phyloP scores from a whole-genome alignment of 2,329 filamentous ascomycete genomes.

The Neodidymelliopsis sp. region DNA sequence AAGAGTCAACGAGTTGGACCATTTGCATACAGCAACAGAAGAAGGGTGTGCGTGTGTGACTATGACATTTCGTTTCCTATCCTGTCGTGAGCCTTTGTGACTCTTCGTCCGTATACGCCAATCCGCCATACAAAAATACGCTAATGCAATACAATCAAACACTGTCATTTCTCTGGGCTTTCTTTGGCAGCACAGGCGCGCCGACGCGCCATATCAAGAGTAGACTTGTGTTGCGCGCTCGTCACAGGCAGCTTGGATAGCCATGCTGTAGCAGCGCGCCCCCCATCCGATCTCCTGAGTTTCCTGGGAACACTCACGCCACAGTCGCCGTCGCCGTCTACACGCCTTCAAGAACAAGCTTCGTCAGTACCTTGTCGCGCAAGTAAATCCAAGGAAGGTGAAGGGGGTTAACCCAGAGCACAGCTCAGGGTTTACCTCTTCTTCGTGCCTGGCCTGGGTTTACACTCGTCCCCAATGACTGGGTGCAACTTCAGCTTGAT shows the following conservation, averaged over 20 bases:
- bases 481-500: slow-evolving; percentile 62
- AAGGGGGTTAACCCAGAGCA: not conserved
- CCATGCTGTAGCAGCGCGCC: too few relatives aligned
- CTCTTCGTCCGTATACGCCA: slow-evolving; percentile 8
- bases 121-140: slow-evolving; percentile 12
- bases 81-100: not conserved
- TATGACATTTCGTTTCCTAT: slow-evolving; percentile 5
- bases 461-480: slow-evolving; percentile 58
- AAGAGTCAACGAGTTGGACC: too few relatives aligned
- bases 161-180: not conserved
- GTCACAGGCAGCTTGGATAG: too few relatives aligned
- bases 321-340: too few relatives aligned
- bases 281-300: too few relatives aligned
- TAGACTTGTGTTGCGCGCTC: too few relatives aligned
- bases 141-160: slow-evolving; percentile 19
- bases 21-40: not conserved
- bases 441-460: slow-evolving; percentile 56
- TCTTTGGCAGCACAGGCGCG: too few relatives aligned
- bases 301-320: too few relatives aligned
- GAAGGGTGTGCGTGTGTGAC: not conserved
- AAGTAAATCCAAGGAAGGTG: not conserved
- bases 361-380: not conserved
- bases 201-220: too few relatives aligned
- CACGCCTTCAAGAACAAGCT: too few relatives aligned
- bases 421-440: slow-evolving; percentile 50